phyloP scores from a whole-genome alignment of 208 protist species.

The Crithidia brevicula region DNA sequence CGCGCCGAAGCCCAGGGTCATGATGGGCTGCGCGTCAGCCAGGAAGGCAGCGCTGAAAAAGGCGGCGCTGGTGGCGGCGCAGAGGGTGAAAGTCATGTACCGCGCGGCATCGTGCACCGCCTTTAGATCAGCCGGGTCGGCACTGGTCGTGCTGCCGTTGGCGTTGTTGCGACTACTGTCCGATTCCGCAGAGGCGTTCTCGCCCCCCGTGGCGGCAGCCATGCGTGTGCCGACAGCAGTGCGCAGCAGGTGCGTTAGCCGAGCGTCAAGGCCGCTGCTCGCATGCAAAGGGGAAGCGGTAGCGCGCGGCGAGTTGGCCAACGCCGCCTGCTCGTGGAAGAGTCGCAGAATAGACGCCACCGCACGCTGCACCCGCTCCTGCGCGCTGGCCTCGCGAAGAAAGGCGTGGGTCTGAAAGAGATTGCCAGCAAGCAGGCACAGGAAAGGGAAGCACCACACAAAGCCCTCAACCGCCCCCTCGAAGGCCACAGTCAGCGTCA shows the following conservation, averaged over 20 bases:
- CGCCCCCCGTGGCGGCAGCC: background rate
- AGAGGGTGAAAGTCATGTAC: conserved; percentile 58
- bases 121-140: conserved; percentile 1
- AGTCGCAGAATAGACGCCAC: conserved; percentile 25
- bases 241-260: conserved; percentile 12
- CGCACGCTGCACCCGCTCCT: conserved; percentile 28
- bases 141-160: background rate
- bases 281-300: background rate
- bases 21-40: conserved; percentile 45
- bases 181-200: background rate
- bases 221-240: conserved; percentile 19
- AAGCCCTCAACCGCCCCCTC: conserved; percentile 59
- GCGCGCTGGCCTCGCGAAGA: conserved; percentile 13
- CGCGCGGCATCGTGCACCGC: conserved; percentile 46
- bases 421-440: conserved; percentile 52
- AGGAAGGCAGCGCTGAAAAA: conserved; percentile 57
- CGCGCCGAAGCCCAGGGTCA: conserved; percentile 65
- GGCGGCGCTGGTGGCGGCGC: conserved; percentile 37
- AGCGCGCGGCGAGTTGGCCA: no score
- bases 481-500: conserved; percentile 28
- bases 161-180: background rate
- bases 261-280: no score
- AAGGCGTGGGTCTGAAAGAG: conserved; percentile 53
- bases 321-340: conserved; percentile 15
- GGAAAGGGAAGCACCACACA: conserved; percentile 42